Base-by-base conservation (phyloP, 129 eudicot species). In the Flaveria brownii region DNA sequence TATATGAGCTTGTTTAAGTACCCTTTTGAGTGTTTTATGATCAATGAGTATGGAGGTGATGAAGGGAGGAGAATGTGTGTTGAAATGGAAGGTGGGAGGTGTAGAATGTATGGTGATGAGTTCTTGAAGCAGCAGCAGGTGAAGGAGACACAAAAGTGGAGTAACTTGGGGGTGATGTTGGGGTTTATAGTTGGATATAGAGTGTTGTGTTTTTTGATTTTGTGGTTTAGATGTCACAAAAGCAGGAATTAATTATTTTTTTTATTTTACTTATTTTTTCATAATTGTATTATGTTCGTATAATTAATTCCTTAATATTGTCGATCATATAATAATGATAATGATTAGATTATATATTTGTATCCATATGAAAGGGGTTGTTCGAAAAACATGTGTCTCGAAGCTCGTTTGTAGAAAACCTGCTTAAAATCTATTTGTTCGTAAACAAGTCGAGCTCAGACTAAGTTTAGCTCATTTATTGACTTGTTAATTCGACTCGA, bases 1-100 rank as follows among this genome's bases (percentile, higher is more conserved):
- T 94, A 91, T 54, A 47, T 91, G 87, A 94, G 99, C 42, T 77
- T 94, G 23, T 94, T 91, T 46, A 94, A 91, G 94, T 94, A 94
- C 86, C 99, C 97, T 12, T 94, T 89, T 75, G 99, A 91, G 81
- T 86, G 99, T 65, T 86, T 94, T 68, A 73, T 94, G 96, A 83
- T 94, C 4, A 94, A 94, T 79, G 94, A 94, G 66, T 91, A 91
- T 79, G 99, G 97, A 78, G 99, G 99, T 47, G 51, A 80, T 28
- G 81, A 75, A 74, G 88, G 89, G 30, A 81, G 50, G 70, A 79
- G 26, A 9, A 85, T 79, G 81, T 94, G 99, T 70, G 77, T 89
- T 65, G 86, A 91, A 49, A 73, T 74, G 70, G 85, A 79, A 46
- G 78, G 84, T 41, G 89, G 84, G 2, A 76, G 80, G 33, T 94